These are phyloP conservation scores for Lachnellula suecica DNA, from an alignment of 2,329 filamentous ascomycete species.

Conservation along the genomic window DNA sequence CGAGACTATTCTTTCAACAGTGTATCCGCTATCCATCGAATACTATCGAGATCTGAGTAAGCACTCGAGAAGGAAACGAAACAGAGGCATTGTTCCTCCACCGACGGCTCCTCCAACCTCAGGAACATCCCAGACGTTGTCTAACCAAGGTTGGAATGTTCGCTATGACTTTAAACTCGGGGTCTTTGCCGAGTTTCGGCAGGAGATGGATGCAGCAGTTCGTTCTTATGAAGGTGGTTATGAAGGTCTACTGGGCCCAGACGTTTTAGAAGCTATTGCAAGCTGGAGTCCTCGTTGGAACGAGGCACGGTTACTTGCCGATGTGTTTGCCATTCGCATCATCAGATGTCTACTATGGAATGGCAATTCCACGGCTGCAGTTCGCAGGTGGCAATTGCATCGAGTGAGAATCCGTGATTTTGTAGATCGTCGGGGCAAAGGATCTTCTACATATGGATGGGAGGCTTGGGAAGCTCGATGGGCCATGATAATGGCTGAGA, in stretches of 20 bases:
- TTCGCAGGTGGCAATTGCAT: conserved; percentile 78
- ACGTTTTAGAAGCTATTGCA: conserved; percentile 84
- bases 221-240: conserved; percentile 87
- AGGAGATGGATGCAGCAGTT: conserved; percentile 85
- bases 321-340: conserved; percentile 76
- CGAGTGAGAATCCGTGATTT: conserved; percentile 72
- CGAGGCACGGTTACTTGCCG: conserved; percentile 84
- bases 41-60: conserved; percentile 96
- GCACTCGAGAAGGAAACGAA: conserved; percentile 84
- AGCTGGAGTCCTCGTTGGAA: conserved; percentile 91
- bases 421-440: conserved; percentile 79
- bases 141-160: conserved; percentile 84
- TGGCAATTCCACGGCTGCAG: conserved; percentile 74
- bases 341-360: conserved; percentile 82
- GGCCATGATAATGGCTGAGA: conserved; percentile 60
- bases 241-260: conserved; percentile 75
- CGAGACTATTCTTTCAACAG: conserved; percentile 66
- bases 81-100: conserved; percentile 72
- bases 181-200: conserved; percentile 86
- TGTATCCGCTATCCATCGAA: conserved; percentile 77
- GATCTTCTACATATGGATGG: conserved; percentile 89
- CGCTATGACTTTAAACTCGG: conserved; percentile 94
- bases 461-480: conserved; percentile 86
- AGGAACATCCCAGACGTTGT: conserved; percentile 83
- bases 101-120: conserved; percentile 81